These are phyloP conservation scores for Collybia nuda DNA, from an alignment of 768 basidiomycete species.

Conservation along the genomic window DNA sequence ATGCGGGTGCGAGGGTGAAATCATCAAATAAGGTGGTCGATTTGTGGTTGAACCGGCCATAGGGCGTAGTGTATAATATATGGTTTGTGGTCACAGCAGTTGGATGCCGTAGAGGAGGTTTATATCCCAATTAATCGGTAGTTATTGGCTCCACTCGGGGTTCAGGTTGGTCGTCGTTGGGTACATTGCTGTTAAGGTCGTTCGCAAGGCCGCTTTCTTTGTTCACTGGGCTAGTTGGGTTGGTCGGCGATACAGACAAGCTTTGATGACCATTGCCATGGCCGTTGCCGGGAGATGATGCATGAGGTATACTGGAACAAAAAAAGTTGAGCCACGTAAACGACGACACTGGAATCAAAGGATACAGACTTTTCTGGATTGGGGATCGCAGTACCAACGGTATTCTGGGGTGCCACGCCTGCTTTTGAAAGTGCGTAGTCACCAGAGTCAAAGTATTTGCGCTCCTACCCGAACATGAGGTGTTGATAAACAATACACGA, in stretches of 20 bases:
- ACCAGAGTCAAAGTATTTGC: conserved; percentile 99
- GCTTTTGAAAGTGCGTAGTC: conserved; percentile 98
- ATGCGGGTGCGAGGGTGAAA: conserved; percentile 14
- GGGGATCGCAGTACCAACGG: conserved; percentile 96
- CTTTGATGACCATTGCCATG: conserved; percentile 52
- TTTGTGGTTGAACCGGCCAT: conserved; percentile 6
- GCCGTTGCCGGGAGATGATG: conserved; percentile 60
- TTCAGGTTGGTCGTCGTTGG: conserved; percentile 20
- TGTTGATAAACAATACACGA: conserved; percentile 10
- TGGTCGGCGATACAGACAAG: conserved; percentile 76
- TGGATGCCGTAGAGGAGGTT: conserved; percentile 1
- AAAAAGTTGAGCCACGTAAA: conserved; percentile 15
- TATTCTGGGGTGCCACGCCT: conserved; percentile 81
- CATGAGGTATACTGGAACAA: conserved; percentile 81
- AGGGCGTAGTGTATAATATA: conserved; percentile 16
- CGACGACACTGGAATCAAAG: not conserved
- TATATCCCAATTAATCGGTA: conserved; percentile 10
- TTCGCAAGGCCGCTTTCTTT: conserved; percentile 60
- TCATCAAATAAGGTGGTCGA: conserved; percentile 13
- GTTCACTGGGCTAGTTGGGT: conserved; percentile 58
- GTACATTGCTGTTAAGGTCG: conserved; percentile 31
- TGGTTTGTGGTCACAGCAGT: conserved; percentile 2
- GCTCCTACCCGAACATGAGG: conserved; percentile 59
- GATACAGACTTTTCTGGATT: conserved; percentile 88
- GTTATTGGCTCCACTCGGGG: not conserved